phyloP scores from a whole-genome alignment of 352 stramenopile genomes.

The Phytophthora cactorum region DNA sequence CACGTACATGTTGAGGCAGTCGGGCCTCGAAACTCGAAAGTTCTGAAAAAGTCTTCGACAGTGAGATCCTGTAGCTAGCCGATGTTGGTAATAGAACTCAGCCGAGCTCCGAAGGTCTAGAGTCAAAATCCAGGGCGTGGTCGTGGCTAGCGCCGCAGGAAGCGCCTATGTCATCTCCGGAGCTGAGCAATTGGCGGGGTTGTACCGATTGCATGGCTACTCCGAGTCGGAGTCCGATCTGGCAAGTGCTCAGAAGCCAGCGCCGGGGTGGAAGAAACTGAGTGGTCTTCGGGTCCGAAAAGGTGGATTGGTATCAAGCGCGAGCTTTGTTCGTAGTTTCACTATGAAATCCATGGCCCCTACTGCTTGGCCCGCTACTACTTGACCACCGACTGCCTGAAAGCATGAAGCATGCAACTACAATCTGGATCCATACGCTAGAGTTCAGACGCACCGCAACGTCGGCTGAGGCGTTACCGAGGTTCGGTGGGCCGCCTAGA shows the following conservation, averaged over 20 bases:
- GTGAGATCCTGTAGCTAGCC: neutral
- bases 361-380: neutral
- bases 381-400: neutral
- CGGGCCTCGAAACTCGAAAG: neutral
- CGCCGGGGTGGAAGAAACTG: too few relatives aligned
- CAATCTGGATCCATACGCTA: neutral
- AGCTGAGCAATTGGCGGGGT: too few relatives aligned
- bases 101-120: neutral
- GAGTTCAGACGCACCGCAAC: neutral
- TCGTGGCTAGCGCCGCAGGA: constrained; percentile 3
- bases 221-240: too few relatives aligned
- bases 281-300: too few relatives aligned
- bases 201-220: too few relatives aligned
- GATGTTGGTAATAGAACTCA: constrained; percentile 16
- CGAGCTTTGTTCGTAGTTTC: too few relatives aligned
- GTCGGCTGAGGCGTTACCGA: neutral
- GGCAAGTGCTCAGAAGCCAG: too few relatives aligned
- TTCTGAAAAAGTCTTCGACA: neutral
- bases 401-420: too few relatives aligned
- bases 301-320: too few relatives aligned
- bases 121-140: neutral
- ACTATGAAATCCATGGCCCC: too few relatives aligned
- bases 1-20: neutral
- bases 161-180: neutral
- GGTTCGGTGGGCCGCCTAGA: neutral